A percentile compares a stretch with the other conserved stretches of the same genome.
These are phyloP conservation scores for Trypanosoma melophagium DNA, from an alignment of 208 protist genomes.

Conservation along the genomic window DNA sequence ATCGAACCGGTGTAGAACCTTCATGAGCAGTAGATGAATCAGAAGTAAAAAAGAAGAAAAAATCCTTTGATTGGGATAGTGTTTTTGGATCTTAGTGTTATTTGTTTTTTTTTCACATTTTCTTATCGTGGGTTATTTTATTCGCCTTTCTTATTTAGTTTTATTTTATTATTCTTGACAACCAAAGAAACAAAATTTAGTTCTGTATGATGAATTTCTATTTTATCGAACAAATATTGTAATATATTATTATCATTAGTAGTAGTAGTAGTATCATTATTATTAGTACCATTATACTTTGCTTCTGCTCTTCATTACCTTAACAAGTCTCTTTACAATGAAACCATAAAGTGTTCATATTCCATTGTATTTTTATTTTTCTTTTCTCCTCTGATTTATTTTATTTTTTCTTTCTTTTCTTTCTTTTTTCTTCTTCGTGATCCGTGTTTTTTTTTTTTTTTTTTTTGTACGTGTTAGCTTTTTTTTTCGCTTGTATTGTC, in stretches of 20 bases:
- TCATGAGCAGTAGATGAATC: not conserved
- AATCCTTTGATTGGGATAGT: constrained; percentile 20
- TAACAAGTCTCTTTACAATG: too few relatives aligned
- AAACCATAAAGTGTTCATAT: too few relatives aligned
- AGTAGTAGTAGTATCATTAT: not conserved
- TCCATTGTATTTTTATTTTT: too few relatives aligned
- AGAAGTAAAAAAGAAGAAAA: not conserved
- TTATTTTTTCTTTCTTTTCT: too few relatives aligned
- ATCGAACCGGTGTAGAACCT: not conserved
- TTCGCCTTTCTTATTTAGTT: not conserved
- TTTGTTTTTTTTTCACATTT: not conserved
- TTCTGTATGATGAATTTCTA: not conserved
- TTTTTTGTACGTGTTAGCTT: too few relatives aligned
- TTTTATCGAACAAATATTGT: too few relatives aligned
- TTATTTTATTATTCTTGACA: constrained; percentile 20
- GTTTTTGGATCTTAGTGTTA: constrained; percentile 19
- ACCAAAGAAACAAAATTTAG: constrained; percentile 16
- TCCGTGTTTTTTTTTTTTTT: too few relatives aligned
- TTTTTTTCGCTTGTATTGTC: constrained; percentile 11
- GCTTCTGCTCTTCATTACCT: too few relatives aligned
- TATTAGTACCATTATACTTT: not conserved
- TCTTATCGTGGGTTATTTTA: not conserved
- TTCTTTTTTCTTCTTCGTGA: too few relatives aligned
- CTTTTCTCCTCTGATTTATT: too few relatives aligned
- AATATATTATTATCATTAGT: constrained; percentile 1